Conservation (phyloP, 805 yeast species). For the Kockiozyma suomiensis region DNA sequence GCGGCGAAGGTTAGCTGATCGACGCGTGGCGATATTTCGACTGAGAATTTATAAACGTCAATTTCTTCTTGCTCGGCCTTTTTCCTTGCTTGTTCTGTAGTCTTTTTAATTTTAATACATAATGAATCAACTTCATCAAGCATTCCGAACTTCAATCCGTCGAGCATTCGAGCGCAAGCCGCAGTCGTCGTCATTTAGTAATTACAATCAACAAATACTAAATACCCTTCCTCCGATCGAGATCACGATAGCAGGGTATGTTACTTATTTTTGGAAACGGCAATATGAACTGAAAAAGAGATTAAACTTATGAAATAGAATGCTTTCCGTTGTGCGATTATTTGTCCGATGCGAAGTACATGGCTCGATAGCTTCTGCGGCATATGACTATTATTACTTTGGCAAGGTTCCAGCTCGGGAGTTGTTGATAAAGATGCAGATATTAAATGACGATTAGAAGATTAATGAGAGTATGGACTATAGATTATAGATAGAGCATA, state of each 20-base stretch:
- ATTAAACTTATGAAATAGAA: background rate
- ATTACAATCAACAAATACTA: too few species aligned
- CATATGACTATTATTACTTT: slow-evolving; percentile 4
- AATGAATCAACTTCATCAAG: background rate
- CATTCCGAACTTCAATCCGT: background rate
- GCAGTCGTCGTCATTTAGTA: background rate
- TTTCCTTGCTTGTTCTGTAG: too few species aligned
- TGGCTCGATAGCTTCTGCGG: slow-evolving; percentile 1
- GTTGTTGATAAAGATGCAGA: background rate
- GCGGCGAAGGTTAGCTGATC: too few species aligned
- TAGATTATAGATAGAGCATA: too few species aligned
- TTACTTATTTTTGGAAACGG: background rate
- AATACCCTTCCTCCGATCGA: background rate
- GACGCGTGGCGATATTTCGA: background rate
- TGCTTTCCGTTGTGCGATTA: background rate
- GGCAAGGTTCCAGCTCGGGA: background rate
- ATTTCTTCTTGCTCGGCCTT: too few species aligned
- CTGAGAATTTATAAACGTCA: background rate
- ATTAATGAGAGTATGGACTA: background rate
- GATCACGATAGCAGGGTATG: background rate
- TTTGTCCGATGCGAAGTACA: slow-evolving; percentile 6
- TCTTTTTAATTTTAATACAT: too few species aligned
- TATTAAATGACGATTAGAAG: background rate
- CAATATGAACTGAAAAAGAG: too few species aligned
- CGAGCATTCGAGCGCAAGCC: too few species aligned